These are phyloP conservation scores for Zygoascus bituminiphila DNA, from an alignment of 805 yeast genomes.

Conservation along the genomic window DNA sequence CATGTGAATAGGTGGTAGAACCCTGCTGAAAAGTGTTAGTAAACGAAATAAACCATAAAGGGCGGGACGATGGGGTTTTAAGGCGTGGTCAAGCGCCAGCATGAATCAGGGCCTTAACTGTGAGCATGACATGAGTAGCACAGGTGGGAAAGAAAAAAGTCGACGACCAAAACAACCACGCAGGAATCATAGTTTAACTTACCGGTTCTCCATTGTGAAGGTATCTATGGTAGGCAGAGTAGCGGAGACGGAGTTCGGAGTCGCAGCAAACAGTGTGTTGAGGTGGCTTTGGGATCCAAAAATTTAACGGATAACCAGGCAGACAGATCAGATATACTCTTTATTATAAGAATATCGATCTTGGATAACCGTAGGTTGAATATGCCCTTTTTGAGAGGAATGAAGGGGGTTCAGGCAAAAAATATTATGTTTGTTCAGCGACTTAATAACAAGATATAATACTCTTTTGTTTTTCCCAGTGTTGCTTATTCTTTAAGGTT, in stretches of 20 bases:
- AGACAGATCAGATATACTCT: neutral
- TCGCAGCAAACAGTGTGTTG: too few relatives aligned
- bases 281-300: too few relatives aligned
- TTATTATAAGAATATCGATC: neutral
- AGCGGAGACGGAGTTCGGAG: too few relatives aligned
- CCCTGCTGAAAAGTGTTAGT: neutral
- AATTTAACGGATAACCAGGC: too few relatives aligned
- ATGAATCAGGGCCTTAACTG: neutral
- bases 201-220: neutral
- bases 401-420: neutral
- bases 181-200: neutral
- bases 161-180: neutral
- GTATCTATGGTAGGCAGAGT: too few relatives aligned
- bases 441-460: neutral
- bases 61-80: neutral
- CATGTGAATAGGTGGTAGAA: slow-evolving; percentile 6
- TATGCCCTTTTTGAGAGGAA: neutral
- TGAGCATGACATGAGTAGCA: neutral
- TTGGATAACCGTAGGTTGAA: too few relatives aligned
- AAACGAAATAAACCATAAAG: neutral
- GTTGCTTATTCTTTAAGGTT: neutral
- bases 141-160: neutral
- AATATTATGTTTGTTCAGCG: neutral
- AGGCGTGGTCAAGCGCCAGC: neutral
- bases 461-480: neutral